Evolutionary conservation across 2,329 filamentous ascomycete genomes (phyloP), one percentile per base, ranked within the genome.

Genomic region (Colletotrichum euphorbiae): DNA sequence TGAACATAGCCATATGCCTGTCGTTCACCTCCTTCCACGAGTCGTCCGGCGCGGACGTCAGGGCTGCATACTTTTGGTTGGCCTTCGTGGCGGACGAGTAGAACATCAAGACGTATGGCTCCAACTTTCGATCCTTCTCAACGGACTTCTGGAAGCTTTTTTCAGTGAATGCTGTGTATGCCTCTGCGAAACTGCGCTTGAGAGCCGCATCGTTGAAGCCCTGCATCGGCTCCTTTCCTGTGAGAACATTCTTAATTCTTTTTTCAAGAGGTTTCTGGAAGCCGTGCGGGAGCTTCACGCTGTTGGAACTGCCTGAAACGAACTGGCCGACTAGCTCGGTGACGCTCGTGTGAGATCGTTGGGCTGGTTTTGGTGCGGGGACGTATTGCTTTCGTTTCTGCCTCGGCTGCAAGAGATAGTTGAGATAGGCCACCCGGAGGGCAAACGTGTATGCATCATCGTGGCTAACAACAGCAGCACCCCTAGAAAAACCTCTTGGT

Each of bases 81-180:
- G 81, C 94, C 78, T 97, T 97, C 51, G 93, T 97, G 6, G 96
- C 94, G 71, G 93, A 92, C 1, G 94, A 97, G 80, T 97, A 98
- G 84, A 99, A 98, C 71, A 98, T 98, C 73, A 99, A 85, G 58
- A 99, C 89, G 58, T 98, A 82, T 71, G 97, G 94, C 79, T 99
- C 96, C 21, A 97, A 91, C 75, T 95, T 91, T 70, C 95, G 89
- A 78, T 98, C 95, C 80, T 97, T 97, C 76, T 98, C 94, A 83
- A 98, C 93, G 67, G 90, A 91, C 81, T 94, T 97, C 72, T 93
- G 91, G 76, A 98, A 98, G 51, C 89, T 90, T 70, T 90, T 90
- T 70, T 97, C 93, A 73, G 95, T 98, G 78, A 99, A 92, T 64
- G 93, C 92, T 67, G 95, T 98, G 77, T 98, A 91, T 71, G 97